A percentile compares a stretch with the other conserved stretches of the same genome.
These are phyloP conservation scores for Pichia scutulata DNA, from an alignment of 805 yeast species.

Conservation along the genomic window DNA sequence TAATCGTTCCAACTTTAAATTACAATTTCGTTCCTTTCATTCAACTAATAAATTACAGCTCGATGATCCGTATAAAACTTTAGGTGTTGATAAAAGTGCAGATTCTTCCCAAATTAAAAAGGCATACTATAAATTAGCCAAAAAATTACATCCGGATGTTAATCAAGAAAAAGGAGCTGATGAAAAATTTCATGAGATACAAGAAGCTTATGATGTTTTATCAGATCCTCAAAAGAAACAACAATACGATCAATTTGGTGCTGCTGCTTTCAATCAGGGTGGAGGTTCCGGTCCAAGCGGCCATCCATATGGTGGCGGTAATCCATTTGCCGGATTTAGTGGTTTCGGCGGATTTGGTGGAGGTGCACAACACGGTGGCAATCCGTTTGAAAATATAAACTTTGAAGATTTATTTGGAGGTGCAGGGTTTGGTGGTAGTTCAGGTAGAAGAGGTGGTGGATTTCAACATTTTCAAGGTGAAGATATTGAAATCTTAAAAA, in stretches of 20 bases:
- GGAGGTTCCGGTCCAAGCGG: constrained; percentile 44
- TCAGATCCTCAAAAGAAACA: constrained; percentile 77
- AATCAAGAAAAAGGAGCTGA: constrained; percentile 89
- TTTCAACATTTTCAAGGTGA: constrained; percentile 85
- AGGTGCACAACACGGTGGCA: constrained; percentile 16
- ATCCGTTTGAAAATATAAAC: constrained; percentile 26
- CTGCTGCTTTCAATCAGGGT: constrained; percentile 68
- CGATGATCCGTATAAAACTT: constrained; percentile 73
- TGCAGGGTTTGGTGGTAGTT: constrained; percentile 26
- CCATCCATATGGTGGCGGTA: constrained; percentile 23
- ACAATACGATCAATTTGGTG: constrained; percentile 88
- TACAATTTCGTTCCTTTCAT: constrained; percentile 32
- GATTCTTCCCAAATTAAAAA: constrained; percentile 82
- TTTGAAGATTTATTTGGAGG: constrained; percentile 57
- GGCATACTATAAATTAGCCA: constrained; percentile 89
- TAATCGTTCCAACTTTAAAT: neutral
- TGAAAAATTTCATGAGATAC: constrained; percentile 82
- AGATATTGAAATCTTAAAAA: constrained; percentile 71
- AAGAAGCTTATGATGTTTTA: constrained; percentile 88
- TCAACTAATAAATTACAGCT: constrained; percentile 26
- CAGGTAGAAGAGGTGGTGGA: constrained; percentile 31
- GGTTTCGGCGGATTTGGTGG: constrained; percentile 35
- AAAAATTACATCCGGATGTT: constrained; percentile 93
- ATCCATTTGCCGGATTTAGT: constrained; percentile 34
- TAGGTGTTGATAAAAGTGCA: constrained; percentile 73